These are phyloP conservation scores for Penicillium sp. DNA, from an alignment of 2,329 filamentous ascomycete genomes.

Conservation along the genomic window DNA sequence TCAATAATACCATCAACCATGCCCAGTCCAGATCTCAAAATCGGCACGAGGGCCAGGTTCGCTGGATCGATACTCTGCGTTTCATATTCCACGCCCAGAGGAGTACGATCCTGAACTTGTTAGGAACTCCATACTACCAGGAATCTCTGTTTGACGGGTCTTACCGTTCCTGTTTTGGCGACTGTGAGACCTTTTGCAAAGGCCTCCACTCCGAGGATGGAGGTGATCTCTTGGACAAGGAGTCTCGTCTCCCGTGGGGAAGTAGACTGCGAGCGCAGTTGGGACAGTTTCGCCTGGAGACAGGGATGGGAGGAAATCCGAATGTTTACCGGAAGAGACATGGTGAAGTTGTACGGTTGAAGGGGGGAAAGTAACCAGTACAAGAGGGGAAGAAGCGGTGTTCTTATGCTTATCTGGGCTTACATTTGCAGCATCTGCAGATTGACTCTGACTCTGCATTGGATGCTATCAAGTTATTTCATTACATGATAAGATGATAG, in stretches of 20 bases:
- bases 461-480: too few species aligned
- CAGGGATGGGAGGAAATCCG: constrained; percentile 84
- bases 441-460: too few species aligned
- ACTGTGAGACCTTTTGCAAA: constrained; percentile 58
- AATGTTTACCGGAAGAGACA: constrained; percentile 49
- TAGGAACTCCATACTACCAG: constrained; percentile 7
- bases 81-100: constrained; percentile 69
- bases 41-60: constrained; percentile 76
- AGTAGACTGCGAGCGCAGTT: constrained; percentile 69
- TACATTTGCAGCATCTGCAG: too few species aligned
- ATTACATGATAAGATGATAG: too few species aligned
- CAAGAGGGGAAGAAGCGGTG: constrained; percentile 2
- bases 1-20: constrained; percentile 71
- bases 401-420: too few species aligned
- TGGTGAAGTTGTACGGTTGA: constrained; percentile 11
- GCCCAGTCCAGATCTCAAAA: constrained; percentile 82
- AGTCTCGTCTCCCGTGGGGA: constrained; percentile 69
- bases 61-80: constrained; percentile 58
- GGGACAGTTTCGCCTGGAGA: constrained; percentile 79
- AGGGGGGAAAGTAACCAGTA: constrained; percentile 1
- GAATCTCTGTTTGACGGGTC: constrained; percentile 15
- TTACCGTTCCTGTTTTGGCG: constrained; percentile 58
- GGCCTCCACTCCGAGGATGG: constrained; percentile 78
- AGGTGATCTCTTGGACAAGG: constrained; percentile 77
- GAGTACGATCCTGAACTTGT: constrained; percentile 64